Evolutionary conservation across 2,329 filamentous ascomycete genomes (phyloP).

Genomic region (Xylariaceae sp.): DNA sequence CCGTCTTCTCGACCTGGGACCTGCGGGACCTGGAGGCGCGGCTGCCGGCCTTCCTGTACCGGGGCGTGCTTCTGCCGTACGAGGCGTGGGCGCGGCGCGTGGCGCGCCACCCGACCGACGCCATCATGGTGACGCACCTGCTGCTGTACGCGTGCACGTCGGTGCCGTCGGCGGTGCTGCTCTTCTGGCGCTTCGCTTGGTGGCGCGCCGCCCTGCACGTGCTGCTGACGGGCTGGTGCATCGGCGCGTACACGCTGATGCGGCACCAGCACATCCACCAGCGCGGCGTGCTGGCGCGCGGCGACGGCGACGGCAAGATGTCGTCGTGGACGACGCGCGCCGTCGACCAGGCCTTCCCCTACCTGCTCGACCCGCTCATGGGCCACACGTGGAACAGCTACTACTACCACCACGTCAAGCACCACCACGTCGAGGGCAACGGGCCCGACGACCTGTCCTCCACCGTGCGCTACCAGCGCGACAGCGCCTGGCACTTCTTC

Average conservation of each 20-base stretch:
- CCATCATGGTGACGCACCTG: slow-evolving; percentile 71
- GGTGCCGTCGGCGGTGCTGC: slow-evolving; percentile 57
- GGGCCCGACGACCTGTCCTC: slow-evolving; percentile 69
- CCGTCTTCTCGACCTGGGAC: slow-evolving; percentile 36
- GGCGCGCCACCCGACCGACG: slow-evolving; percentile 39
- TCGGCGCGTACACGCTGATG: slow-evolving; percentile 70
- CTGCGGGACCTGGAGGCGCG: slow-evolving; percentile 26
- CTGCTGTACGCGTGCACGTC: slow-evolving; percentile 63
- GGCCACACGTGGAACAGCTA: slow-evolving; percentile 83
- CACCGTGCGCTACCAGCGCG: slow-evolving; percentile 69
- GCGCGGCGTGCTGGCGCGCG: slow-evolving; percentile 56
- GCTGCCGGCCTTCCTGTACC: slow-evolving; percentile 21
- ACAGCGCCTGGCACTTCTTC: slow-evolving; percentile 58
- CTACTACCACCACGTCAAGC: slow-evolving; percentile 80
- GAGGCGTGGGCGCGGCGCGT: slow-evolving; percentile 18
- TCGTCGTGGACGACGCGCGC: slow-evolving; percentile 29
- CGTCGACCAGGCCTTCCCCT: slow-evolving; percentile 63
- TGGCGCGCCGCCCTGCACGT: slow-evolving; percentile 59
- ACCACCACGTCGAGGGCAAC: slow-evolving; percentile 77
- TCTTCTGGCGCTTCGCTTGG: slow-evolving; percentile 60
- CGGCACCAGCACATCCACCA: slow-evolving; percentile 82
- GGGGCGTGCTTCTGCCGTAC: slow-evolving; percentile 17
- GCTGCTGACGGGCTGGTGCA: slow-evolving; percentile 59
- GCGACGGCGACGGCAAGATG: too few species aligned
- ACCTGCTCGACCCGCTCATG: slow-evolving; percentile 67